Conservation (phyloP, 164 flowering plant genomes). For the Tetrastigma voinierianum region DNA sequence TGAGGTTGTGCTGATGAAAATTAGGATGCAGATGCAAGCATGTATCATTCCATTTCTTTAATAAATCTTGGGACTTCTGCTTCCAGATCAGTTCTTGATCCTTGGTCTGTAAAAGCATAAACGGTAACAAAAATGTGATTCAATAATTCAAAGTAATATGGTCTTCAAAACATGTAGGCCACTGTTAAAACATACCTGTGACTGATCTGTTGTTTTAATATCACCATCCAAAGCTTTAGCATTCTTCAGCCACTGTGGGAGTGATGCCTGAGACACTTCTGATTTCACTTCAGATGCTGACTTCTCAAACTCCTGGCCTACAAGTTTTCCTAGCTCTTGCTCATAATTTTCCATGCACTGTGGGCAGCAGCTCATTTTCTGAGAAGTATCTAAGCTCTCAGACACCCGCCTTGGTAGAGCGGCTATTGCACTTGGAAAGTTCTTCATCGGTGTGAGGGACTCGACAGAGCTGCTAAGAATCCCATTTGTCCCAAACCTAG, state of each 20-base stretch:
- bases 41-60: constrained; percentile 77
- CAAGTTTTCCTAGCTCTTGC: constrained; percentile 57
- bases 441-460: constrained; percentile 47
- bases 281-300: constrained; percentile 49
- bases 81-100: constrained; percentile 54
- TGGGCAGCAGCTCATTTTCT: constrained; percentile 54
- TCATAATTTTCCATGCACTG: constrained; percentile 66
- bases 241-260: constrained; percentile 88
- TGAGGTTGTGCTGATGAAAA: constrained; percentile 39
- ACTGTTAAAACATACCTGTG: constrained; percentile 34
- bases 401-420: constrained; percentile 34
- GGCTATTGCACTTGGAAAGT: constrained; percentile 24
- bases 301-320: constrained; percentile 43
- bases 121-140: background rate
- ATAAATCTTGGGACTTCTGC: constrained; percentile 62
- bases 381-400: constrained; percentile 50
- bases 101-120: constrained; percentile 34
- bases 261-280: constrained; percentile 38
- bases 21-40: constrained; percentile 68
- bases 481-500: constrained; percentile 62
- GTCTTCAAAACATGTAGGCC: background rate
- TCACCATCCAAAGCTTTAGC: constrained; percentile 42
- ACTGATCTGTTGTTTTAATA: constrained; percentile 29
- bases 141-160: background rate
- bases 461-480: constrained; percentile 58